A percentile compares a stretch with the other conserved stretches of the same genome.
Conservation (phyloP, 208 protist species). For the Leishmania arabica region DNA sequence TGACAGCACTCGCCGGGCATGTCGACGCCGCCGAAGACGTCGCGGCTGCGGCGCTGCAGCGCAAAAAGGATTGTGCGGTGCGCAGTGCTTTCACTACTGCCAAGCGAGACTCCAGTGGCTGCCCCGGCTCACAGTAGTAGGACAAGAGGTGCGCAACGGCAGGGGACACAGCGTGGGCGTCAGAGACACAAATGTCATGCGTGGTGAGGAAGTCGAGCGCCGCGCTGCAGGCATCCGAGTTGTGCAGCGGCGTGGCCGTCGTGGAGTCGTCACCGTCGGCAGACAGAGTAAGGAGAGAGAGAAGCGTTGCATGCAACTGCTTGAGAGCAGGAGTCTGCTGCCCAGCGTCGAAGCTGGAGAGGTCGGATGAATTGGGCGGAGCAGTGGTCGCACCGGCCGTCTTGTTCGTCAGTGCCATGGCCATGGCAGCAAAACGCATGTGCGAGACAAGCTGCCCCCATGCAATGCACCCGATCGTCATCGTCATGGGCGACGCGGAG, state of each 20-base stretch:
- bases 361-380: background rate
- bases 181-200: conserved; percentile 19
- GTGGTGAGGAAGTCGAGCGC: conserved; percentile 41
- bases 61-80: conserved; percentile 20
- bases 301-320: conserved; percentile 10
- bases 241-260: conserved; percentile 18
- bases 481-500: too few relatives aligned
- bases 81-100: conserved; percentile 56
- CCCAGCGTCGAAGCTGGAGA: background rate
- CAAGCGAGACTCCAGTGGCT: conserved; percentile 54
- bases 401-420: background rate
- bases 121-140: conserved; percentile 49
- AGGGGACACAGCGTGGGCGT: conserved; percentile 19
- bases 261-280: background rate
- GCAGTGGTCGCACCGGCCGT: background rate
- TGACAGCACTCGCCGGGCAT: conserved; percentile 12
- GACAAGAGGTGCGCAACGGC: conserved; percentile 39
- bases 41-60: conserved; percentile 5
- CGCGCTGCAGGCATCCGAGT: conserved; percentile 51
- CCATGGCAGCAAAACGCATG: conserved; percentile 26
- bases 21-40: background rate
- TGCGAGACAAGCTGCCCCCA: conserved; percentile 38
- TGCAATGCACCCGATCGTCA: conserved; percentile 31
- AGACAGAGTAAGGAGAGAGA: conserved; percentile 4
- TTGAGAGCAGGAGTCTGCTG: background rate